These are phyloP conservation scores for Geotrichum bryndzae DNA, from an alignment of 1,139 yeast genomes.

Conservation along the genomic window DNA sequence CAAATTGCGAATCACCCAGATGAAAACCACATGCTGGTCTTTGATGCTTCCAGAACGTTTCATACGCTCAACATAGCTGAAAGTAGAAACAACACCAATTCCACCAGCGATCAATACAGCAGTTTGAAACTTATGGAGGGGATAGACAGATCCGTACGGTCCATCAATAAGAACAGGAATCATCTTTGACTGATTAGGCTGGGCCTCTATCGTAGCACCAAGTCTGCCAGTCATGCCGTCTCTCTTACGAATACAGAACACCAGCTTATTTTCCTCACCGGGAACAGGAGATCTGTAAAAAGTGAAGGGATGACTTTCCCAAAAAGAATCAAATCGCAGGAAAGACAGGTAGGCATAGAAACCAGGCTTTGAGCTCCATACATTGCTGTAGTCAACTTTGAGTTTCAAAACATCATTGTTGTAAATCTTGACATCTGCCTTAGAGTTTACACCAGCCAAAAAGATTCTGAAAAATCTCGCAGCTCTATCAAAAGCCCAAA, in stretches of 20 bases:
- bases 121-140: constrained; percentile 47
- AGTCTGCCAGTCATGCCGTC: constrained; percentile 28
- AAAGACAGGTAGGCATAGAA: constrained; percentile 55
- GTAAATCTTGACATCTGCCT: constrained; percentile 33
- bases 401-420: constrained; percentile 29
- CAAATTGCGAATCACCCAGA: constrained; percentile 50
- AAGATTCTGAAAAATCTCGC: constrained; percentile 35
- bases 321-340: constrained; percentile 42
- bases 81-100: constrained; percentile 56
- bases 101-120: constrained; percentile 54
- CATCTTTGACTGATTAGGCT: constrained; percentile 16
- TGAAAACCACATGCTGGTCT: constrained; percentile 38
- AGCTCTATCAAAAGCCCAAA: constrained; percentile 40
- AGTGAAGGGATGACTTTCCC: constrained; percentile 69
- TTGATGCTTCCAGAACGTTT: constrained; percentile 20
- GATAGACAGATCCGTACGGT: constrained; percentile 48
- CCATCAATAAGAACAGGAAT: constrained; percentile 47
- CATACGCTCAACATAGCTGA: constrained; percentile 28
- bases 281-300: constrained; percentile 34
- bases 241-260: constrained; percentile 33
- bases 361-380: constrained; percentile 48
- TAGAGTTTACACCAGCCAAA: constrained; percentile 38
- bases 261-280: constrained; percentile 27
- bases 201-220: constrained; percentile 14
- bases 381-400: constrained; percentile 26